Base-by-base conservation (phyloP, 257 asterid genomes). In the Solanum gracilifrons region DNA sequence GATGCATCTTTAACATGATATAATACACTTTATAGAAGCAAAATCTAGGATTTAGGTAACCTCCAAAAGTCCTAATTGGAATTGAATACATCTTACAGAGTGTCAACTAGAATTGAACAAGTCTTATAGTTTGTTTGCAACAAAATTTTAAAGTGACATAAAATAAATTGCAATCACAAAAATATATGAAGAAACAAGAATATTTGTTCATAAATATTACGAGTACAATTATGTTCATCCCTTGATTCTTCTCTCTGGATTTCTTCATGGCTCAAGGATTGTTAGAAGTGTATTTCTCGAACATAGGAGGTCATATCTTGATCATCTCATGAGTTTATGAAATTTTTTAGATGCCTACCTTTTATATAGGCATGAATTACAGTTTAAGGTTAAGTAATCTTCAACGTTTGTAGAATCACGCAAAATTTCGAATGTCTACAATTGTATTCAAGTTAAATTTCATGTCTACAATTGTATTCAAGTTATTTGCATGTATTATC, bases 311-410 rank as follows among this genome's bases (percentile, higher is more conserved):
- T 18, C 9, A 18, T 51, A 51, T 51, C 9, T 51, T 51, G 10
- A 51, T n/a, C n/a, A 51, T 51, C 10, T 5, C 10, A 55, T 1
- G 10, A 55, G 1, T 55, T 55, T 18, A 18, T 55, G 64, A 55
- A 18, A 1, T 7, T 55, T 55, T 18, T 0, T 4, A 18, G 4
- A 6, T 18, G 60, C 0, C n/a, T 55, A 55, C 0, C n/a, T 0
- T 55, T 55, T 55, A 18, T 55, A 18, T 6, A 55, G 23, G n/a
- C 64, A 55, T 55, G 64, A 55, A 0, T 16, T 51, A 55, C 0
- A 2, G 2, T 18, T 6, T 18, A 18, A 2, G 64, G 4, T 55
- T 55, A 6, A 55, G 4, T 55, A 55, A 55, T 6, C 1, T 18
- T 55, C 64, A 2, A 18, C 1, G 9, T 18, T 18, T 55, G 4